These are phyloP conservation scores for Bigelowiella natans DNA, from an alignment of 78 protist species.

Conservation along the genomic window DNA sequence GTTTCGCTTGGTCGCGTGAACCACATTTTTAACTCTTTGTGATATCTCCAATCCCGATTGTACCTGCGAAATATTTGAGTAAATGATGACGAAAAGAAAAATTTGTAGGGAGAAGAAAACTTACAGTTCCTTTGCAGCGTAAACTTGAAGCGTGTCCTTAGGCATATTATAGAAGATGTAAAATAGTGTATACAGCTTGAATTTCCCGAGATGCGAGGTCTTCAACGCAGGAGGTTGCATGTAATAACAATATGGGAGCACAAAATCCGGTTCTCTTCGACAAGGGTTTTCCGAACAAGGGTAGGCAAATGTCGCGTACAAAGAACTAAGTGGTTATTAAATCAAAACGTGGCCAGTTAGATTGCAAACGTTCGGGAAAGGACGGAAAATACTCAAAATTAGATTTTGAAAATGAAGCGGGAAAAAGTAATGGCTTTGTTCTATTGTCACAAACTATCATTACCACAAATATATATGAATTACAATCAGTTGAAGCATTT, in stretches of 20 bases:
- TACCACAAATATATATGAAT: background rate
- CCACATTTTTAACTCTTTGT: slow-evolving; percentile 71
- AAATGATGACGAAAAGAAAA: background rate
- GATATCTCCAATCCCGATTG: slow-evolving; percentile 75
- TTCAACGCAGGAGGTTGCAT: slow-evolving; percentile 54
- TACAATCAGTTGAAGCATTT: background rate
- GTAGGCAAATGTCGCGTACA: slow-evolving; percentile 54
- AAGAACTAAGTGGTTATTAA: background rate
- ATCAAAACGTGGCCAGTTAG: too few relatives aligned
- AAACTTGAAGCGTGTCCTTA: slow-evolving; percentile 66
- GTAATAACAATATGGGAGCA: slow-evolving; percentile 69
- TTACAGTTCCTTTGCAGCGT: slow-evolving; percentile 72
- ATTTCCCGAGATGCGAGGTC: slow-evolving; percentile 49
- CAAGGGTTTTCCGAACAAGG: slow-evolving; percentile 63
- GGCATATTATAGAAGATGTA: slow-evolving; percentile 91
- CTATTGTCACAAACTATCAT: background rate
- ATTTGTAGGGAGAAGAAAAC: background rate
- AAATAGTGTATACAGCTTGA: slow-evolving; percentile 73
- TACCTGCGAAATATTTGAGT: background rate
- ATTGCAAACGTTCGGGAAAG: slow-evolving; percentile 22
- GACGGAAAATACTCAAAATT: background rate
- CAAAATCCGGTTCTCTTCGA: slow-evolving; percentile 49
- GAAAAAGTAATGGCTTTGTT: background rate
- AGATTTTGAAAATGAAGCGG: background rate
- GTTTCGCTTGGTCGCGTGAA: slow-evolving; percentile 22